A percentile compares a stretch with the other conserved stretches of the same genome.
These are phyloP conservation scores for Cnidoscolus chayamansa DNA, from an alignment of 441 rosid species.

Conservation along the genomic window DNA sequence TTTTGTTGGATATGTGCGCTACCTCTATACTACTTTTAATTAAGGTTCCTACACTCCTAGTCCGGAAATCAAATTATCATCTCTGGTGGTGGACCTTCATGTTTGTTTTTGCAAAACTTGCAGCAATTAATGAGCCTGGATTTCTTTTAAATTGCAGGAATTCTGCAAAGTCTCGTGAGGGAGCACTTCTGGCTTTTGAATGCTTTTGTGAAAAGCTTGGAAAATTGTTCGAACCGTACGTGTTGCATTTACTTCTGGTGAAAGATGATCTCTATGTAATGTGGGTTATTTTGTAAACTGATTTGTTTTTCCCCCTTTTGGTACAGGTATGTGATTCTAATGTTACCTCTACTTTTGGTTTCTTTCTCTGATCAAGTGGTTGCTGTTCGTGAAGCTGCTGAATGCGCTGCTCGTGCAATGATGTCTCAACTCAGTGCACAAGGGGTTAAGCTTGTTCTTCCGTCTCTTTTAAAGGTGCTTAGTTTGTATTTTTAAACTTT, in stretches of 20 bases:
- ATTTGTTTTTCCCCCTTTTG: conserved; percentile 21
- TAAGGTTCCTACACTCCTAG: not conserved
- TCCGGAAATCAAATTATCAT: not conserved
- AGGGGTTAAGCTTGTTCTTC: conserved; percentile 98
- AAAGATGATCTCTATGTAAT: not conserved
- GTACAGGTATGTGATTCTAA: conserved; percentile 85
- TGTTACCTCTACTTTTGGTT: conserved; percentile 91
- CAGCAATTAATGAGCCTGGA: conserved; percentile 3
- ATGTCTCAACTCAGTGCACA: conserved; percentile 95
- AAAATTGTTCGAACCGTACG: conserved; percentile 97
- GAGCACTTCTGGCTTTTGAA: conserved; percentile 93
- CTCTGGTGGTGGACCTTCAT: not conserved
- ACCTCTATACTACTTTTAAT: too few relatives aligned
- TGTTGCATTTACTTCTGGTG: conserved; percentile 13
- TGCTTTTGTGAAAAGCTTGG: conserved; percentile 97
- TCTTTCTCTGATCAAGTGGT: conserved; percentile 99
- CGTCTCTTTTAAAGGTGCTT: conserved; percentile 83
- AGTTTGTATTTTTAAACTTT: conserved; percentile 1
- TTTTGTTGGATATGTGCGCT: too few relatives aligned
- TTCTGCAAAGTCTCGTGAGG: conserved; percentile 96
- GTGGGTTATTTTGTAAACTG: not conserved
- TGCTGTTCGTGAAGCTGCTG: conserved; percentile 99
- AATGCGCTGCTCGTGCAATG: conserved; percentile 99
- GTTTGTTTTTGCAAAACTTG: not conserved
- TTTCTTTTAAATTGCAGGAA: conserved; percentile 47